Evolutionary conservation across 2,329 filamentous ascomycete species (phyloP), one percentile per base, ranked within the genome.

Genomic region (Epichloe baconii): DNA sequence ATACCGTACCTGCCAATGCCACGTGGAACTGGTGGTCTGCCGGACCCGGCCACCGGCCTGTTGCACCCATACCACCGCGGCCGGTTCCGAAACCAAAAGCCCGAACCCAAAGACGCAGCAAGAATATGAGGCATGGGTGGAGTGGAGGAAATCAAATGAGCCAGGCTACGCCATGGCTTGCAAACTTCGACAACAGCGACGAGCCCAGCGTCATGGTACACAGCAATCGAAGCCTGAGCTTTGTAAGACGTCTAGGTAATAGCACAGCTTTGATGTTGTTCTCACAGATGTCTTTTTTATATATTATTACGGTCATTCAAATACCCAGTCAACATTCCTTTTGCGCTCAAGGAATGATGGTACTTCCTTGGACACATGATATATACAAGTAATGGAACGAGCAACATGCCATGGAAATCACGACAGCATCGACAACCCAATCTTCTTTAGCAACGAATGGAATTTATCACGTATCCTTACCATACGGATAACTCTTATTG

Each of bases 81-180:
- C 52, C 49, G 35, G 66, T 66, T 40, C 63, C 61, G 4, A 75
- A 75, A 56, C 72, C 72, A 64, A 64, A 4, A 57, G 61, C 34
- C 71, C 70, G 44, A 61, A 74, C 53, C 59, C 72, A 12, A 52
- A 58, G 44, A 65, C 66, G 26, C 73, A 75, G 58, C 69, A 71
- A 53, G 63, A 65, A 52, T 75, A 75, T 57, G 72, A 75, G 59
- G 69, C 66, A 37, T 75, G 68, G 55, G 68, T 75, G 36, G 72
- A 75, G 58, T 73, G 68, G 68, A 68, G 71, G 51, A 75, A 75
- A 55, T 69, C 69, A 21, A 68, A 69, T 45, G 69, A 74, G 55
- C 72, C 72, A 5, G 71, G 70, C 2, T 75, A 75, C 55, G 72
- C 73, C 23, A 55, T 69, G 52, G 64, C 68, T 55, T 75, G 73